Evolutionary conservation across 768 basidiomycete species (phyloP).

Genomic region (Mycena haematopus): DNA sequence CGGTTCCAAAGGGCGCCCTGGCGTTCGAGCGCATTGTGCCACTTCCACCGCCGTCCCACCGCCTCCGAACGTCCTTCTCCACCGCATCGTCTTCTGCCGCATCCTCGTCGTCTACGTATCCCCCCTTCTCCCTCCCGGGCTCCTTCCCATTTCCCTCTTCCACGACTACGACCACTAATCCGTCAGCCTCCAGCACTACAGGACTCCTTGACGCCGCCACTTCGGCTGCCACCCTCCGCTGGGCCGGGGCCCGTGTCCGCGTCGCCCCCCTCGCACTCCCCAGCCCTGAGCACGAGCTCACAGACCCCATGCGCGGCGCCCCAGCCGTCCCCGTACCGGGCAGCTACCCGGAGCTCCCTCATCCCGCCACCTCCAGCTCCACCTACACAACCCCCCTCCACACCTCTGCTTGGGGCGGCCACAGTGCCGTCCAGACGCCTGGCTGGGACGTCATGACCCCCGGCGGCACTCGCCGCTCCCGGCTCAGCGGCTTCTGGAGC

Average conservation of each 20-base stretch:
- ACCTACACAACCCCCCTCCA: not conserved
- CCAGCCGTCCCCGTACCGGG: constrained; percentile 67
- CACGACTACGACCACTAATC: constrained; percentile 17
- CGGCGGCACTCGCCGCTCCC: constrained; percentile 57
- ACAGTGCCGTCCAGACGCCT: constrained; percentile 19
- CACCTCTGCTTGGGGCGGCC: not conserved
- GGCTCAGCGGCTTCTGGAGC: constrained; percentile 78
- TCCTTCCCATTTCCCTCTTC: constrained; percentile 4
- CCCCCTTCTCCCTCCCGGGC: constrained; percentile 5
- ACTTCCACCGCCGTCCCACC: constrained; percentile 23
- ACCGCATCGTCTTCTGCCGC: constrained; percentile 27
- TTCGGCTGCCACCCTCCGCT: constrained; percentile 82
- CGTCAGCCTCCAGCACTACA: constrained; percentile 23
- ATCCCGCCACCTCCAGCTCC: not conserved
- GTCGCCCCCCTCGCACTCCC: constrained; percentile 89
- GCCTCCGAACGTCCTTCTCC: constrained; percentile 28
- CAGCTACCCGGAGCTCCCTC: constrained; percentile 49
- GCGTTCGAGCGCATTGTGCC: constrained; percentile 29
- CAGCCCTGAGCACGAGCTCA: constrained; percentile 89
- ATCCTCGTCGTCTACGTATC: constrained; percentile 39
- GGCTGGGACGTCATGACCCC: constrained; percentile 47
- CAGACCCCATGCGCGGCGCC: constrained; percentile 86
- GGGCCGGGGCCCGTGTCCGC: constrained; percentile 83
- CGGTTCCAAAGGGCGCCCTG: constrained; percentile 36
- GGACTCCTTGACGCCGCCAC: constrained; percentile 63